Base-by-base conservation (phyloP, 352 stramenopile genomes). In the Globisporangium heterothallicum region DNA sequence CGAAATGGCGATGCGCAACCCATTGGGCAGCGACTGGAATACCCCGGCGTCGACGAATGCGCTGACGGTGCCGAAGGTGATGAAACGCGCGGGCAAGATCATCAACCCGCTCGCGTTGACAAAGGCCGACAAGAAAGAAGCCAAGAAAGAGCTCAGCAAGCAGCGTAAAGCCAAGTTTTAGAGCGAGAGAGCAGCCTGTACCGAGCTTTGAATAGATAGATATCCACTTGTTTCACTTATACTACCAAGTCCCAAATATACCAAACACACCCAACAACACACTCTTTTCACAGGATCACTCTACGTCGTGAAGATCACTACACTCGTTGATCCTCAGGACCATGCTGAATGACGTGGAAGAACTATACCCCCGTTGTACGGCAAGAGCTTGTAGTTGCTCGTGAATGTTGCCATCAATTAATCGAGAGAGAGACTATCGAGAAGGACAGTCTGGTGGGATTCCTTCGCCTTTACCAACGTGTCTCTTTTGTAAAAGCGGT, bases 1-100 rank as follows among this genome's bases (percentile, higher is more conserved):
- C 72, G 96, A 99, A 71, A 85, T 88, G 54, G 91, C 92, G 40
- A 98, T 99, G 84, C 88, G 75, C 70, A 97, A 89, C 73, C 95
- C 81, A 48, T 87, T 94, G 68, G 93, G 97, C 46, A 84, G 74
- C 55, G 86, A 96, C 60, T 99, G 95, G 95, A 98, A 98, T 70
- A 97, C 95, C 18, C 75, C 84, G 9, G 57, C 84, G 41, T 78
- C 91, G 21, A 92, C 95, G 16, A 95, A 96, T 45, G 80, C 92
- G 24, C 76, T 98, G 61, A 98, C 89, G 6, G 81, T 89, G n/a
- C 94, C 94, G 0, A 93, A 96, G 64, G 80, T 98, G 48, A 86
- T 98, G 45, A 96, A 93, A 45, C 80, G 88, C 56, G 74, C 91
- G 1, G 96, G 96, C 42, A 91, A 92, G 45, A 88, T 97, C 36